phyloP scores from a whole-genome alignment of 306 rosid species.

The Sphenostylis stenocarpa region DNA sequence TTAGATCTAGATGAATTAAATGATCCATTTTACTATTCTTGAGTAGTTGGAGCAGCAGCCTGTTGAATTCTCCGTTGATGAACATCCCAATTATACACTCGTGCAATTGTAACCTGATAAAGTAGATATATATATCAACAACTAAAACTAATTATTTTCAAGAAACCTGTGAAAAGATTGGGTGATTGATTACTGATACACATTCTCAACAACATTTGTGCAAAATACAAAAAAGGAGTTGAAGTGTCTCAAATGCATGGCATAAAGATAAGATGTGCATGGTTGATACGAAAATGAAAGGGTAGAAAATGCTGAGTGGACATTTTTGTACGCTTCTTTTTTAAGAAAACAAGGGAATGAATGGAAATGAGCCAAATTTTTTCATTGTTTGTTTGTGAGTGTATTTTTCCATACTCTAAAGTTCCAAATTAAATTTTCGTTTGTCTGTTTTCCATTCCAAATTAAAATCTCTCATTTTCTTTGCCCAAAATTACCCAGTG shows the following conservation, averaged over 20 bases:
- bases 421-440: not conserved
- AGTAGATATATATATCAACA: slow-evolving; percentile 15
- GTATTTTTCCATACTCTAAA: not conserved
- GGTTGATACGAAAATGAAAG: not conserved
- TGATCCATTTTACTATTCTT: slow-evolving; percentile 33
- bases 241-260: slow-evolving; percentile 2
- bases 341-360: not conserved
- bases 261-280: not conserved
- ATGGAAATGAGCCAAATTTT: not conserved
- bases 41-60: slow-evolving; percentile 38
- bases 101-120: slow-evolving; percentile 87
- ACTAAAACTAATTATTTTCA: not conserved
- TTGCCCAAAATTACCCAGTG: not conserved
- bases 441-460: not conserved
- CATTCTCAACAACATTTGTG: not conserved
- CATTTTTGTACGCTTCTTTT: not conserved
- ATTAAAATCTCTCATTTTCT: not conserved
- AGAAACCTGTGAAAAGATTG: not conserved
- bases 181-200: slow-evolving; percentile 1
- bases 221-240: not conserved
- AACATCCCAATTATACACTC: slow-evolving; percentile 93
- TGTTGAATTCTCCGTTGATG: slow-evolving; percentile 74
- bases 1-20: slow-evolving; percentile 27
- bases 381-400: not conserved
- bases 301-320: not conserved